Evolutionary conservation across 306 rosid genomes (phyloP).

Genomic region (Albizia julibrissin): DNA sequence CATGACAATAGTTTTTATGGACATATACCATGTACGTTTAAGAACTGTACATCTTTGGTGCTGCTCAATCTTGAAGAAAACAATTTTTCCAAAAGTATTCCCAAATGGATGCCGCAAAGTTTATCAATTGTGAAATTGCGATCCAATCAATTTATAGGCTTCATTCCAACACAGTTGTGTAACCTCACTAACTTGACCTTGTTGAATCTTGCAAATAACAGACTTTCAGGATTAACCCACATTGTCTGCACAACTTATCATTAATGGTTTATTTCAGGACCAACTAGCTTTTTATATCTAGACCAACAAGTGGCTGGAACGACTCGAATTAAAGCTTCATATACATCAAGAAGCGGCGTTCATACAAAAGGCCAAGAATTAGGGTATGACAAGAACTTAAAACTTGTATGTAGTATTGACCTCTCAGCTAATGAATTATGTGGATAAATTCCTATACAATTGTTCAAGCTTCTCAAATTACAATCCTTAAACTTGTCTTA

Average conservation of each 20-base stretch:
- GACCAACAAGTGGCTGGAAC: no score
- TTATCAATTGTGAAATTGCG: background rate
- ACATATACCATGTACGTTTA: background rate
- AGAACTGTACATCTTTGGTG: background rate
- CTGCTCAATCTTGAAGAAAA: background rate
- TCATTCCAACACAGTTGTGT: background rate
- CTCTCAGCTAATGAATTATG: background rate
- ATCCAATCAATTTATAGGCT: background rate
- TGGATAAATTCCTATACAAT: background rate
- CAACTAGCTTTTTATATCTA: no score
- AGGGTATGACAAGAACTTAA: background rate
- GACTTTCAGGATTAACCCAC: background rate
- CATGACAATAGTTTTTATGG: background rate
- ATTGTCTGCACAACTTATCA: background rate
- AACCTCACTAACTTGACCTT: background rate
- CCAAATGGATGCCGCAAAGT: background rate
- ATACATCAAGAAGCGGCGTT: background rate
- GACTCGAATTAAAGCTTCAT: no score
- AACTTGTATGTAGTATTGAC: background rate
- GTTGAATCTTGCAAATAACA: background rate
- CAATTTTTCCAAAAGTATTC: background rate
- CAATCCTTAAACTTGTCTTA: background rate
- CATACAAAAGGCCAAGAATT: background rate
- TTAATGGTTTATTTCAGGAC: no score
- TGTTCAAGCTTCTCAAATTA: background rate